phyloP scores from a whole-genome alignment of 225 moss, liverwort and hornwort genomes.

The Marchantia paleacea region DNA sequence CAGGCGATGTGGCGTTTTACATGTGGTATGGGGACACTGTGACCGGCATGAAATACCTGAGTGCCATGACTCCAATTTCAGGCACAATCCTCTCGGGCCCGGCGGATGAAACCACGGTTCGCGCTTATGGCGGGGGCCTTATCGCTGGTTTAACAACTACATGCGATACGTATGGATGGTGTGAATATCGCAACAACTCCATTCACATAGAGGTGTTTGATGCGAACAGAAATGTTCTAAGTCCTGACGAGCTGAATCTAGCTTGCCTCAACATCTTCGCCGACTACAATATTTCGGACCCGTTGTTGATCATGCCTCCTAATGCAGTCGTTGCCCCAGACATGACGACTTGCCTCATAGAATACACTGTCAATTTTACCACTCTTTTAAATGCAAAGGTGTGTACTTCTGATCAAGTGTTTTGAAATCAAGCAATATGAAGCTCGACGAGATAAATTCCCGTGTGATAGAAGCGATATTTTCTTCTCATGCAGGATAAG shows the following conservation, averaged over 20 bases:
- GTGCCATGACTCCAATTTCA: constrained; percentile 17
- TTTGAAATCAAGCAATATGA: too few species aligned
- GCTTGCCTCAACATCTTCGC: constrained; percentile 12
- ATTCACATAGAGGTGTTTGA: constrained; percentile 21
- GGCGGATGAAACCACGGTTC: neutral
- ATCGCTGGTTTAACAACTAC: constrained; percentile 8
- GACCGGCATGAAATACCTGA: neutral
- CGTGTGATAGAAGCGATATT: neutral
- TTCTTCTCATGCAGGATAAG: too few species aligned
- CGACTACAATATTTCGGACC: constrained; percentile 4
- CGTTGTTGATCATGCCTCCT: neutral
- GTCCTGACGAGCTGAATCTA: neutral
- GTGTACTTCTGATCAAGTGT: neutral
- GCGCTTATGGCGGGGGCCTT: constrained; percentile 14
- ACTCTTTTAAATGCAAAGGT: constrained; percentile 2
- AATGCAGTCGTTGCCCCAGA: neutral
- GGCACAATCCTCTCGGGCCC: constrained; percentile 12
- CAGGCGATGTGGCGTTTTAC: constrained; percentile 19
- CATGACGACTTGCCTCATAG: neutral
- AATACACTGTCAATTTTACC: constrained; percentile 6
- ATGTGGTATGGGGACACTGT: constrained; percentile 9
- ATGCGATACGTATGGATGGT: constrained; percentile 16
- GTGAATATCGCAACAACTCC: constrained; percentile 12
- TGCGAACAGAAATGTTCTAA: neutral
- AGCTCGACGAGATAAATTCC: neutral